Evolutionary conservation across 805 yeast species (phyloP), one percentile per base, ranked within the genome.

Genomic region (Candida ulmi): DNA sequence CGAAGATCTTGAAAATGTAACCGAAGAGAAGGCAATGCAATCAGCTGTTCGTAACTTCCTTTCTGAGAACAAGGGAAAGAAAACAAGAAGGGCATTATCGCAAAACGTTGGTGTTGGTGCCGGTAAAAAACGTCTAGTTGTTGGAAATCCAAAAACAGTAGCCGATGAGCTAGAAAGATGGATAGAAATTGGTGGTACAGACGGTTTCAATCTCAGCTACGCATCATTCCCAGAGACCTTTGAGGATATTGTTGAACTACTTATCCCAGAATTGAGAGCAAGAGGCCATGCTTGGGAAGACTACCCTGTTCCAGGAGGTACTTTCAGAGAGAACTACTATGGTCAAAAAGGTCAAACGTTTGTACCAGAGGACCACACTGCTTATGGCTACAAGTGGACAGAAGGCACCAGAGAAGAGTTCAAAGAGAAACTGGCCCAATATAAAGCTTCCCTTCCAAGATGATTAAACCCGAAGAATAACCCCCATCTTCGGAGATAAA

Each of bases 151-250:
- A 3, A 40, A 41, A 17, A 60, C 60, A 33, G 69, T 68, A 17
- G 69, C 68, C 8, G 68, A 68, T 43, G 55, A 58, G 33, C 48
- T 68, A 19, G 65, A 63, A 41, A 41, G 50, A 35, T 67, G 67
- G 65, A 64, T 63, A 12, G 67, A 63, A 13, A 46, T 54, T 15
- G 56, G 65, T 11, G 69, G 61, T 21, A 58, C 68, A 11, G 72
- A 68, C 42, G 73, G 73, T 3, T 68, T 68, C 48, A 68, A 68
- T 44, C 54, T 68, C 35, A 60, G 62, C 5, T 54, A 61, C 43
- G 60, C 65, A 8, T 43, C 59, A 15, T 45, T 55, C 19, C 72
- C 72, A 12, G 63, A 59, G 3, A 47, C 66, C 4, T 63, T 62
- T 43, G 65, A 65, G 42, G 69, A 68, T 13, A 41, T 67, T 19